Evolutionary conservation across 306 rosid genomes (phyloP).

Genomic region (Rosa rugosa): DNA sequence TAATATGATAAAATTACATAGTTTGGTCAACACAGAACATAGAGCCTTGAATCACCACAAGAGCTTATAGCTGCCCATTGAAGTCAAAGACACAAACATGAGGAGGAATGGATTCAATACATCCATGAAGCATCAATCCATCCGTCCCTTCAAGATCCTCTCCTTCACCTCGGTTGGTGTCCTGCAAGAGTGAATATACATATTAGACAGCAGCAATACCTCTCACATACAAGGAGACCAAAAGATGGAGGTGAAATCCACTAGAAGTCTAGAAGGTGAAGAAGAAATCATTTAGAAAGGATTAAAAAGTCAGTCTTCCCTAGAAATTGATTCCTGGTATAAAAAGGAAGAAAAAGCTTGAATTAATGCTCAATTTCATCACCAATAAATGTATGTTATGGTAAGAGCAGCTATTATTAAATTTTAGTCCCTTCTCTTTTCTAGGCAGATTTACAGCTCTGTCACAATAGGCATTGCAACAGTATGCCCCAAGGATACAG

Average conservation of each 20-base stretch:
- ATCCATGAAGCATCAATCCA: conserved; percentile 54
- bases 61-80: neutral
- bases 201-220: neutral
- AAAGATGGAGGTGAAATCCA: neutral
- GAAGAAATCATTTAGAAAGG: neutral
- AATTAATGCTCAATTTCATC: neutral
- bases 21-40: neutral
- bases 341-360: neutral
- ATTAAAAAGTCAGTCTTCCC: neutral
- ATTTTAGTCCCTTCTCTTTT: neutral
- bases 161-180: conserved; percentile 92
- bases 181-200: conserved; percentile 46
- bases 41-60: conserved; percentile 7
- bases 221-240: neutral
- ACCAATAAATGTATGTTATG: neutral
- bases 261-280: neutral
- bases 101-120: neutral
- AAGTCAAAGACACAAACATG: conserved; percentile 10
- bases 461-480: neutral
- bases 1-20: conserved; percentile 2
- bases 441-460: neutral
- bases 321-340: neutral
- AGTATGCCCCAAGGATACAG: neutral
- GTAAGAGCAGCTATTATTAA: neutral
- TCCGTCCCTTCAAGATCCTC: conserved; percentile 92